phyloP scores from a whole-genome alignment of 495 filamentous ascomycete species.

The Penicillium riverlandense region DNA sequence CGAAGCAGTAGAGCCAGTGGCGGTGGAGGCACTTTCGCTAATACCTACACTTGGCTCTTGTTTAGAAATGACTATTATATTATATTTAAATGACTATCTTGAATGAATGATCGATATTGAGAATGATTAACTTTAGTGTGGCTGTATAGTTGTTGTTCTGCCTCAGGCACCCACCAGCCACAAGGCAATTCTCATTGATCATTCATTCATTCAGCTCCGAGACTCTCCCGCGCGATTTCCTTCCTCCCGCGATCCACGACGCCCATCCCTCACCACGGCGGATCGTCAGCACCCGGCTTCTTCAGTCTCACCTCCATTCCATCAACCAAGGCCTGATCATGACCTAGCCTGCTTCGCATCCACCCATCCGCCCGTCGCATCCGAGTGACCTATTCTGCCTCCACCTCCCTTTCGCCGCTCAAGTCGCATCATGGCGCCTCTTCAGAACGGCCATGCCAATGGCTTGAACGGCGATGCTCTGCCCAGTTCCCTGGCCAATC shows the following conservation, averaged over 20 bases:
- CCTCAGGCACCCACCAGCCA: slow-evolving; percentile 14
- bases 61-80: too few relatives aligned
- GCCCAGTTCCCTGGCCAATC: slow-evolving; percentile 13
- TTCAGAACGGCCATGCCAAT: slow-evolving; percentile 49
- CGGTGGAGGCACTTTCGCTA: too few relatives aligned
- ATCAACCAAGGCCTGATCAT: slow-evolving; percentile 18
- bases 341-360: slow-evolving; percentile 23
- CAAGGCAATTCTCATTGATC: slow-evolving; percentile 16
- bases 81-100: too few relatives aligned
- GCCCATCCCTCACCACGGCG: too few relatives aligned
- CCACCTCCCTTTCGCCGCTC: slow-evolving; percentile 1
- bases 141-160: too few relatives aligned
- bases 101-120: not conserved
- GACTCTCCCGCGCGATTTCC: not conserved
- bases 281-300: too few relatives aligned
- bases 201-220: not conserved
- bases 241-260: not conserved
- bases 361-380: slow-evolving; percentile 11
- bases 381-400: not conserved
- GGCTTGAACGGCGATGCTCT: slow-evolving; percentile 31
- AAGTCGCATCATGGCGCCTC: slow-evolving; percentile 42
- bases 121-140: not conserved
- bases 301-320: too few relatives aligned
- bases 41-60: too few relatives aligned
- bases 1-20: too few relatives aligned